Base-by-base conservation (phyloP, 2,329 filamentous ascomycete species). In the Beauveria pseudobassiana region DNA sequence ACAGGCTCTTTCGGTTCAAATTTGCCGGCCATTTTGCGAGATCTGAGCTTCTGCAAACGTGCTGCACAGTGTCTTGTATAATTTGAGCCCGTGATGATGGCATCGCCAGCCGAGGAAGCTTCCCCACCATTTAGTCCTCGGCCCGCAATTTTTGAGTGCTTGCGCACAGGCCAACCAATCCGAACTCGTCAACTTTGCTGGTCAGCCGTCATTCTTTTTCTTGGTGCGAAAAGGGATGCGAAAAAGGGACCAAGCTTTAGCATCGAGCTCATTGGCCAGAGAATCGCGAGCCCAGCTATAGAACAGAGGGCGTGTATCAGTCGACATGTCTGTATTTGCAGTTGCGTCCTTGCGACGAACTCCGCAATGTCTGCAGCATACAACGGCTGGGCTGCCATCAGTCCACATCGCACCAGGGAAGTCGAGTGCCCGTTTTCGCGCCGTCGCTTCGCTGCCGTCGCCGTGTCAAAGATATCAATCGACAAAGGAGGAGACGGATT, bases 1-100 rank as follows among this genome's bases (percentile, higher is more conserved):
- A 95, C 87, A 3, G 90, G 83, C 30, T 79, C 78, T 76, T 95
- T 96, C 49, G 91, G 91, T 72, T 90, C 88, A 69, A 96, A 96
- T 68, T 84, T 88, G 65, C 81, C 83, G 64, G 80, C 73, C 83
- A 86, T 87, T 64, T 62, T 75, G 62, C 40, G 26, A 52, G n/a
- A 43, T 43, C 26, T 49, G 49, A 43, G 56, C 28, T 24, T 28
- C 10, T 12, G 30, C 18, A 12, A 24, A 22, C 2, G 40, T 24
- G 45, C 16, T 22, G 26, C 6, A 30, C 40, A 12, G 43, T 61
- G 51, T 42, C 55, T 54, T 49, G 59, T 55, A 61, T 40, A 55
- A 49, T 49, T 48, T 51, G 43, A 55, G 43, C 42, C 38, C 30
- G 30, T 42, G 43, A 49, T 20, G 42, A 40, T 49, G 30, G 43